Base-by-base conservation (phyloP, 2,329 filamentous ascomycete species). In the Pseudogymnoascus sp. region DNA sequence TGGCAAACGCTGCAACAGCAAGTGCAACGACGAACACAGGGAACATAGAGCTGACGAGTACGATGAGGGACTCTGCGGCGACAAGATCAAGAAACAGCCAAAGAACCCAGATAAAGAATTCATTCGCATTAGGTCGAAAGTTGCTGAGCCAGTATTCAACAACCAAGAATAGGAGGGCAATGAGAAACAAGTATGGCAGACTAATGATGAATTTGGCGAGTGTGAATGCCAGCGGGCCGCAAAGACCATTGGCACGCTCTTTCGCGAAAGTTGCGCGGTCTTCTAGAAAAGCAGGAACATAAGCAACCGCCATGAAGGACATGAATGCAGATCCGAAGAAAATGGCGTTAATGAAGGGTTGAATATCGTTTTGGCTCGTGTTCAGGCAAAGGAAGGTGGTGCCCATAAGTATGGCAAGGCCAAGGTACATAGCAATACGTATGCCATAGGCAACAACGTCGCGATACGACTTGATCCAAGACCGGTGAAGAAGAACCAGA, bases 11-110 rank as follows among this genome's bases (percentile, higher is more conserved):
- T 0, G 88, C 87, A 2, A 90, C 78, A 0, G 90, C 90, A 0
- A 93, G 82, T 0, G 89, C 80, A 56, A 92, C 82, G 61, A 93
- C 90, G 67, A 93, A 93, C 67, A 86, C 86, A 1, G 89, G 88
- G 66, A 91, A 85, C 1, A 93, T 74, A 1, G 81, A 83, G 0
- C 86, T 83, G 42, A 93, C 78, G 29, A 93, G 79, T 2, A 93
- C 88, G 24, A 93, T 89, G 0, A 93, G 82, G 1, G 87, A 87
- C 74, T 93, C 90, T 21, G 89, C 90, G 0, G 89, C 89, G 4
- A 93, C 75, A 0, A 93, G 81, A 70, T 93, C 89, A 13, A 93
- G 81, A 77, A 91, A 93, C 3, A 93, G 80, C 88, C 89, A 93
- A 76, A 92, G 80, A 1, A 91, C 80, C 83, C 85, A 93, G 50